Conservation (phyloP, 2,329 filamentous ascomycete genomes). For the Fusarium poae region DNA sequence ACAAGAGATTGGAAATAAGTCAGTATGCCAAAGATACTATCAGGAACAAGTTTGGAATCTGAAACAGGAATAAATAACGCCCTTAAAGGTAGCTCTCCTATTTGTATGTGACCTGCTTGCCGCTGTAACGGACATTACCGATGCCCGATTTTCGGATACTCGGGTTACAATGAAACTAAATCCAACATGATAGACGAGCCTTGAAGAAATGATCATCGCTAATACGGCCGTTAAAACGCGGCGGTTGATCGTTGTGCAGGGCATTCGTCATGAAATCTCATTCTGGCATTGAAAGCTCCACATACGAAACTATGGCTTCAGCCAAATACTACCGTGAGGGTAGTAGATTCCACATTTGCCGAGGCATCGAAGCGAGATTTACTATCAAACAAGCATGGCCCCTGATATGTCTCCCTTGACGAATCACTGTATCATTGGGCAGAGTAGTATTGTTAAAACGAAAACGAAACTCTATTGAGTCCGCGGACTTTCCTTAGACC, state of each 20-base stretch:
- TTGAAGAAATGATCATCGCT: neutral
- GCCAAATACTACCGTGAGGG: neutral
- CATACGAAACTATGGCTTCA: neutral
- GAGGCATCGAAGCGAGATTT: neutral
- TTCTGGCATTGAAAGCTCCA: neutral
- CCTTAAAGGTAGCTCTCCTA: neutral
- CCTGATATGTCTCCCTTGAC: neutral
- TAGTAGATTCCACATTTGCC: neutral
- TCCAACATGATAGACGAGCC: neutral
- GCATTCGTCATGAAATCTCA: neutral
- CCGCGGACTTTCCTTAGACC: neutral
- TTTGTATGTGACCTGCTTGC: neutral
- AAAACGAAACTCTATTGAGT: neutral
- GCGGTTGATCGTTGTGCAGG: neutral
- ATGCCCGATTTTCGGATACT: neutral
- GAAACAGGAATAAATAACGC: neutral
- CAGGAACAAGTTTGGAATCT: fast-evolving
- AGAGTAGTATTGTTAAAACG: neutral
- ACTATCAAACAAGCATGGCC: neutral
- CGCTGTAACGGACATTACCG: neutral
- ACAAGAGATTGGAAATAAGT: fast-evolving
- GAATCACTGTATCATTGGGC: neutral
- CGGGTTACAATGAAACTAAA: neutral
- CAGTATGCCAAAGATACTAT: too few species aligned
- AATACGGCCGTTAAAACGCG: neutral